Conservation (phyloP, 2,329 filamentous ascomycete genomes). For the Arthrobotrys megalospora region DNA sequence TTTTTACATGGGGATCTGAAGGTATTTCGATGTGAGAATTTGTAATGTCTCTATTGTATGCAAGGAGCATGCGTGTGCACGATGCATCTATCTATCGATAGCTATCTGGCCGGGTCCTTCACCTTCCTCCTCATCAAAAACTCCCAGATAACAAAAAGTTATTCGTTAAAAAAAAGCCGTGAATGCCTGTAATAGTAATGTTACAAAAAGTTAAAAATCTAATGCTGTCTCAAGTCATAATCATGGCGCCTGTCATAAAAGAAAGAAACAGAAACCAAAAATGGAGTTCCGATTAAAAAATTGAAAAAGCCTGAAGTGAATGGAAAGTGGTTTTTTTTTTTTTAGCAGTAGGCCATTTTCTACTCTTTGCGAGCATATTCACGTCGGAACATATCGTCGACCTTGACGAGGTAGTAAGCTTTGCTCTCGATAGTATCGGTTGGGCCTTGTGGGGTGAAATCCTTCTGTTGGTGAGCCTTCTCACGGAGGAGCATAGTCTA, state of each 20-base stretch:
- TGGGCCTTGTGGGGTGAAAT: constrained; percentile 79
- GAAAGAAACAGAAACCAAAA: constrained; percentile 30
- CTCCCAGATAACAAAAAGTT: constrained; percentile 24
- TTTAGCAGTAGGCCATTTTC: constrained; percentile 46
- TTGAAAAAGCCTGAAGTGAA: constrained; percentile 11
- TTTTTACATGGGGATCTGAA: neutral
- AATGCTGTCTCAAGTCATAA: constrained; percentile 48
- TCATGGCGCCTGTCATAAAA: constrained; percentile 40
- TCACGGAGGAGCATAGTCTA: constrained; percentile 86
- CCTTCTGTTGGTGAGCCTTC: constrained; percentile 85
- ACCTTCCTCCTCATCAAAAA: constrained; percentile 11
- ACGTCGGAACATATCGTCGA: constrained; percentile 89
- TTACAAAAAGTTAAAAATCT: constrained; percentile 47
- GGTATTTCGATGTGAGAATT: constrained; percentile 3
- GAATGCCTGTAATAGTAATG: constrained; percentile 52
- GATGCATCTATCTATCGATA: constrained; percentile 45
- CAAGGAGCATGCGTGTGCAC: constrained; percentile 10
- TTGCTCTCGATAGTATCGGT: constrained; percentile 76
- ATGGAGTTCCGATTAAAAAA: constrained; percentile 11
- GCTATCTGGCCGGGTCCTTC: constrained; percentile 18
- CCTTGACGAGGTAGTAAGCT: constrained; percentile 83
- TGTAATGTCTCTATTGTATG: constrained; percentile 32
- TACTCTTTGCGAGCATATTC: constrained; percentile 83
- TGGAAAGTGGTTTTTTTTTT: constrained; percentile 20
- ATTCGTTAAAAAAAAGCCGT: constrained; percentile 31